Evolutionary conservation across 2,329 filamentous ascomycete genomes (phyloP), one percentile per base, ranked within the genome.

Genomic region (Septoria linicola): DNA sequence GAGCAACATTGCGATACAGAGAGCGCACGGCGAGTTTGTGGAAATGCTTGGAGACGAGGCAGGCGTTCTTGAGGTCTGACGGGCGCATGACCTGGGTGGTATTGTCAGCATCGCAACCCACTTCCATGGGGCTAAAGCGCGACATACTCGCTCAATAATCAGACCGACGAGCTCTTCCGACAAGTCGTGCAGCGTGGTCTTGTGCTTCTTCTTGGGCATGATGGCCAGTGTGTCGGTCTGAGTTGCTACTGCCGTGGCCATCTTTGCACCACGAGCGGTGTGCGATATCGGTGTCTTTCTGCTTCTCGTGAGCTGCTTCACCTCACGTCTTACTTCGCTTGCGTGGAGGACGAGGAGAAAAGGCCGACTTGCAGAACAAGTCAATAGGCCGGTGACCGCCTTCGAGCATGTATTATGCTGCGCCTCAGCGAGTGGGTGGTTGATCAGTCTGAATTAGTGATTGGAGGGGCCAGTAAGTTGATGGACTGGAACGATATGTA

Each of bases 41-140:
- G 16, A 77, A 65, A 50, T 75, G 69, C 51, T 73, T 74, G 64
- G 69, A 74, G 5, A 71, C 69, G 31, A 77, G 71, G 55, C 74
- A 77, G 37, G 76, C 62, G 48, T 68, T 73, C 54, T 72, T 72
- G 59, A 77, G 72, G 54, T 77, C 73, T 51, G 72, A 73, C 3
- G 74, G 75, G 13, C 74, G 73, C 41, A 61, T 69, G 47, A 76
- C 66, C 71, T 75, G 35, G 25, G 16, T 13, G 32, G 7, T 10
- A 45, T 17, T 13, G 37, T 54, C 43, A 53, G 49, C 48, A 36
- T n/a, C n/a, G n/a, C n/a, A n/a, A n/a, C n/a, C n/a, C n/a, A n/a
- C n/a, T n/a, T n/a, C n/a, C n/a, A n/a, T n/a, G n/a, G 23, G 27
- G 16, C 34, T 40, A 32, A 34, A 35, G 50, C 21, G 31, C 23